Conservation (phyloP, 768 basidiomycete genomes). For the Crepidotus variabilis region DNA sequence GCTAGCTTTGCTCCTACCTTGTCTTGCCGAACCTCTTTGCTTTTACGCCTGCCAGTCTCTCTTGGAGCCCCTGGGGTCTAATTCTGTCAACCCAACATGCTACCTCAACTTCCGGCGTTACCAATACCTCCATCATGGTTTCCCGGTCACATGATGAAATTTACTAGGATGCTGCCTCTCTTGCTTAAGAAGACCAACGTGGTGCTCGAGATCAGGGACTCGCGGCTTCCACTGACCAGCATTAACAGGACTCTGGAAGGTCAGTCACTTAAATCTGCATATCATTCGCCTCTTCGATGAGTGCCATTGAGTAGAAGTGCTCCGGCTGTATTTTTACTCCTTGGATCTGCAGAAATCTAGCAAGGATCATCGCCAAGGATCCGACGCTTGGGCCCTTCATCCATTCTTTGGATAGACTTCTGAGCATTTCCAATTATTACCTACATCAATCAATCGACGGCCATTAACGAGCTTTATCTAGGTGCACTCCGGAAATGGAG, state of each 20-base stretch:
- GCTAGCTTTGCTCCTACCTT: too few species aligned
- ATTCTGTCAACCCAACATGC: slow-evolving; percentile 1
- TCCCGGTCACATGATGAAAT: slow-evolving; percentile 93
- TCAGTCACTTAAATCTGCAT: slow-evolving; percentile 33
- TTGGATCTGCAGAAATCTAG: too few species aligned
- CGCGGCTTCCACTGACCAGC: slow-evolving; percentile 88
- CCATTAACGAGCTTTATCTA: slow-evolving; percentile 20
- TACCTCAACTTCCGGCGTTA: slow-evolving; percentile 40
- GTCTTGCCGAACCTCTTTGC: background rate
- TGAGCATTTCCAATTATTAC: background rate
- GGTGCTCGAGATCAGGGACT: slow-evolving; percentile 92
- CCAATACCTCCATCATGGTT: slow-evolving; percentile 88
- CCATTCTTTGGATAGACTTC: too few species aligned
- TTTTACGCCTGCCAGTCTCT: background rate
- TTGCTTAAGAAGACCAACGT: slow-evolving; percentile 82
- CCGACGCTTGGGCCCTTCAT: too few species aligned
- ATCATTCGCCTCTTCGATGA: background rate
- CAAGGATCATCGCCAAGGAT: too few species aligned
- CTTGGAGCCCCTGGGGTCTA: background rate
- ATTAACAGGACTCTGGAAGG: slow-evolving; percentile 90
- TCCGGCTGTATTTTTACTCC: too few species aligned
- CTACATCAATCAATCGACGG: background rate
- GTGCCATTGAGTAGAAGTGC: too few species aligned
- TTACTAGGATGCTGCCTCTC: slow-evolving; percentile 70
- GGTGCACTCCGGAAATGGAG: slow-evolving; percentile 68